Base-by-base conservation (phyloP, 1,284 basidiomycete genomes). In the Ceratobasidium papillatum region DNA sequence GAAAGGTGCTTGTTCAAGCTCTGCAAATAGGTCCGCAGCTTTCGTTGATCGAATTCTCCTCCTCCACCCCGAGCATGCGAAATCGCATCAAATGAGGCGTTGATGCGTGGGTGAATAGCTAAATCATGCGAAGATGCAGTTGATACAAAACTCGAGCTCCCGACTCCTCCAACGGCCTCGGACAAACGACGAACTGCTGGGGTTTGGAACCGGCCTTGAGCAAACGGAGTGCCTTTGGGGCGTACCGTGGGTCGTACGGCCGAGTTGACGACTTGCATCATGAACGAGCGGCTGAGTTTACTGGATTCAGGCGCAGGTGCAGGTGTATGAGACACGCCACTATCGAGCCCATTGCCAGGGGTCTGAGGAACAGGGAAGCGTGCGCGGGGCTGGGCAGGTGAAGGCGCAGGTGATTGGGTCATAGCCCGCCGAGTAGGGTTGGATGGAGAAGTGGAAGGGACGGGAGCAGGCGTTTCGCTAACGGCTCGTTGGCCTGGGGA, bases 121-220 rank as follows among this genome's bases (percentile, higher is more conserved):
- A 95, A 84, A 80, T 95, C 94, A 76, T 94, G 91, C 27, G 93
- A 94, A 0, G 93, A 94, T 2, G 91, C 87, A 0, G 91, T 93
- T 3, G 93, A 94, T 51, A 92, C 84, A 81, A 91, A 89, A 0
- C 69, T 72, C 43, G 69, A 72, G n/a, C 58, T 72, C 3, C 69
- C 69, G 14, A 51, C 43, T 30, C 66, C 66, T 17, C 54, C 66
- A n/a, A 25, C 38, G 19, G 58, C 69, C 45, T 72, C 56, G 9
- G 69, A 47, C 17, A 72, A n/a, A 34, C 69, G 69, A 47, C 69
- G 69, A 22, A 56, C 69, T 17, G 69, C 69, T n/a, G 69, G 69
- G 62, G 69, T 72, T 25, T 72, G 69, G 30, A 72, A 72, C 38
- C 45, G 59, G 11, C 43, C 58, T 1, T 43, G 69, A 9, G 43